Evolutionary conservation across 352 stramenopile genomes (phyloP).

Genomic region (Phytophthora ramorum): DNA sequence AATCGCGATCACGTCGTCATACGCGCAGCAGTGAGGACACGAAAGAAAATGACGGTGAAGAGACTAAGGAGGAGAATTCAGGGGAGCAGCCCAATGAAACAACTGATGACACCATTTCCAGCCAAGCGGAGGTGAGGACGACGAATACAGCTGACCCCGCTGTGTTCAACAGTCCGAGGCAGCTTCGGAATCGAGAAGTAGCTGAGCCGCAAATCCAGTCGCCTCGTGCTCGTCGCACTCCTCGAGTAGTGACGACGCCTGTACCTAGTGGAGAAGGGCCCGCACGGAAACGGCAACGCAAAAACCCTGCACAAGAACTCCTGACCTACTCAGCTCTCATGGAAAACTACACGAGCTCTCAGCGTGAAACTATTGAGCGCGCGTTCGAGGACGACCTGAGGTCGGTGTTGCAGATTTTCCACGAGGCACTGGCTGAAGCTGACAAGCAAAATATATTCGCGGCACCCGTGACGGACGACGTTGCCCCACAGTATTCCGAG

Average conservation of each 20-base stretch:
- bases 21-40: slow-evolving; percentile 29
- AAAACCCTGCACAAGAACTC: slow-evolving; percentile 40
- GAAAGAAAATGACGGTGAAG: slow-evolving; percentile 21
- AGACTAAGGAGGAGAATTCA: slow-evolving; percentile 12
- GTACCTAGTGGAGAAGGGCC: slow-evolving; percentile 7
- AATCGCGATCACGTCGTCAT: slow-evolving; percentile 24
- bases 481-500: slow-evolving; percentile 93
- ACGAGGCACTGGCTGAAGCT: slow-evolving; percentile 70
- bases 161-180: slow-evolving; percentile 27
- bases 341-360: slow-evolving; percentile 49
- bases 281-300: slow-evolving; percentile 53
- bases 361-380: slow-evolving; percentile 66
- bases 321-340: slow-evolving; percentile 59
- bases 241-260: slow-evolving; percentile 33
- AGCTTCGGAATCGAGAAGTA: slow-evolving; percentile 31
- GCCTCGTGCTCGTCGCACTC: slow-evolving; percentile 32
- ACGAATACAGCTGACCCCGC: slow-evolving; percentile 14
- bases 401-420: slow-evolving; percentile 69
- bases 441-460: slow-evolving; percentile 91
- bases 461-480: slow-evolving; percentile 87
- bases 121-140: slow-evolving; percentile 34
- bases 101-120: slow-evolving; percentile 1
- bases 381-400: slow-evolving; percentile 65
- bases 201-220: slow-evolving; percentile 19
- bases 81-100: slow-evolving; percentile 13